phyloP scores from a whole-genome alignment of 805 yeast species.

The Starmerella apis region DNA sequence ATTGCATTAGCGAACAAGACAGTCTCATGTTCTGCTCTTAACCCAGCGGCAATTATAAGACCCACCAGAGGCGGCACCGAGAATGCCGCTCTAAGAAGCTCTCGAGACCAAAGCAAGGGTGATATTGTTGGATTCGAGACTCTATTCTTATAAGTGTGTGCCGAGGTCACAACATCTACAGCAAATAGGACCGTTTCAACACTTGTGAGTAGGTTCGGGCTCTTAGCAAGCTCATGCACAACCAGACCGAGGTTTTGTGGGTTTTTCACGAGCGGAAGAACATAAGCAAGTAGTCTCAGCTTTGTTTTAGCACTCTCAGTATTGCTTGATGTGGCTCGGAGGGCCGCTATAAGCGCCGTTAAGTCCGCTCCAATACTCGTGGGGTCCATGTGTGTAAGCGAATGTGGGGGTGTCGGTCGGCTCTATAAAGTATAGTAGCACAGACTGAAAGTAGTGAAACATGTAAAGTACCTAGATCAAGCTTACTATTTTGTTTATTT shows the following conservation, averaged over 20 bases:
- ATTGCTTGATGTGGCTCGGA: constrained; percentile 8
- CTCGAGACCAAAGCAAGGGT: constrained; percentile 10
- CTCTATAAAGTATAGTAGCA: no score
- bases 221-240: constrained; percentile 14
- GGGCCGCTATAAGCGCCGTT: constrained; percentile 5
- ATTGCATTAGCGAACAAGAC: constrained; percentile 8
- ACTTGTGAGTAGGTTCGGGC: constrained; percentile 10
- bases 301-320: constrained; percentile 4
- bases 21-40: constrained; percentile 7
- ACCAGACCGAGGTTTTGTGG: constrained; percentile 21
- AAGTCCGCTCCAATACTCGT: constrained; percentile 5
- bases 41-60: constrained; percentile 14
- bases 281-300: constrained; percentile 11
- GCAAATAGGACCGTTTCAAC: constrained; percentile 7
- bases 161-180: constrained; percentile 21
- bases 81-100: constrained; percentile 7
- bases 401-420: no score
- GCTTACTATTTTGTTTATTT: no score
- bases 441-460: no score
- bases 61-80: constrained; percentile 16
- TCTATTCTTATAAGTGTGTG: constrained; percentile 17
- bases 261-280: constrained; percentile 23
- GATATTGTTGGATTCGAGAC: constrained; percentile 23
- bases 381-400: constrained; percentile 11
- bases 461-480: no score